A percentile compares a stretch with the other conserved stretches of the same genome.
These are phyloP conservation scores for Raffaelea ambrosiae DNA, from an alignment of 2,329 filamentous ascomycete genomes.

Conservation along the genomic window DNA sequence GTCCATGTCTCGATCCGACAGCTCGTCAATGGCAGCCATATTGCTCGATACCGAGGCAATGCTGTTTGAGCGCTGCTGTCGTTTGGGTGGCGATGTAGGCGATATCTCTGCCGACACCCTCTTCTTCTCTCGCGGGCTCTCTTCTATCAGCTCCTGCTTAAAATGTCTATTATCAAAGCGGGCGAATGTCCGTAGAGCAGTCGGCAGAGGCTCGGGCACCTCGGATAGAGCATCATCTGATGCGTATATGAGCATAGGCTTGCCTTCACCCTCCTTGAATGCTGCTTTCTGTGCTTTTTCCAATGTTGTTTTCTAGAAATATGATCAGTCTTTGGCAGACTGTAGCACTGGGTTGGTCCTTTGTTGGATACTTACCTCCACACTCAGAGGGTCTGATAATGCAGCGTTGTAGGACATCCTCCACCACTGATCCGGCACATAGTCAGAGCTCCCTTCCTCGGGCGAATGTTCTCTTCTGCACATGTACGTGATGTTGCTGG, in stretches of 20 bases:
- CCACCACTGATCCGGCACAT: conserved; percentile 21
- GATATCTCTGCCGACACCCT: conserved; percentile 11
- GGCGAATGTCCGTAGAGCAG: conserved; percentile 22
- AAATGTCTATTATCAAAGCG: conserved; percentile 25
- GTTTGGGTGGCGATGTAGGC: conserved; percentile 31
- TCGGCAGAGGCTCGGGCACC: conserved; percentile 14
- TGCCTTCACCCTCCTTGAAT: conserved; percentile 5
- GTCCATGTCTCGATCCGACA: conserved; percentile 22
- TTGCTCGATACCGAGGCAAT: conserved; percentile 38
- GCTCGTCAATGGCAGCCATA: conserved; percentile 27
- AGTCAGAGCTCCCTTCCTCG: conserved; percentile 2
- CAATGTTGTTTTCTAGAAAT: conserved; percentile 11
- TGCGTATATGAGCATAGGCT: conserved; percentile 22
- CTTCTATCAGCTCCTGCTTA: conserved; percentile 21
- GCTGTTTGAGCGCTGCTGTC: conserved; percentile 37
- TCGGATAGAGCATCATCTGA: conserved; percentile 19
- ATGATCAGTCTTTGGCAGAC: too few relatives aligned
- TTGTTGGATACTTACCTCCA: conserved; percentile 16
- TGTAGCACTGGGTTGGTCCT: too few relatives aligned
- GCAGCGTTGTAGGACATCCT: conserved; percentile 13
- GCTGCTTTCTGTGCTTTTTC: conserved; percentile 14
- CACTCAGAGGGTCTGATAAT: conserved; percentile 12
- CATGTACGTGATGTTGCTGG: conserved; percentile 18
- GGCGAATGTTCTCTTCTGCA: conserved; percentile 15
- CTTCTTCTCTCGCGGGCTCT: conserved; percentile 18